These are phyloP conservation scores for Parathielavia hyrcaniae DNA, from an alignment of 495 filamentous ascomycete genomes.

Conservation along the genomic window DNA sequence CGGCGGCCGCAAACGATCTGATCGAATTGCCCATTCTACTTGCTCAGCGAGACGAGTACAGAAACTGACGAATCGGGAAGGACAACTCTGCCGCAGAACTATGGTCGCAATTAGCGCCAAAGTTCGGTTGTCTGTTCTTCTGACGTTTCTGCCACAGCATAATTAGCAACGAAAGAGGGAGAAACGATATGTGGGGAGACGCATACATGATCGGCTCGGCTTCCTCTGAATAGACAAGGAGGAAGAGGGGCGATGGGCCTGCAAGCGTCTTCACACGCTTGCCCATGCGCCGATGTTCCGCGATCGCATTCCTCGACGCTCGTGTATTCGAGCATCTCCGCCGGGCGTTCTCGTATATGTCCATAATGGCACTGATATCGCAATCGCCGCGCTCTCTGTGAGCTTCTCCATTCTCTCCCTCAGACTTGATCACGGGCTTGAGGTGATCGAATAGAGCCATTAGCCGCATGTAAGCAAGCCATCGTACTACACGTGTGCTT, in stretches of 20 bases:
- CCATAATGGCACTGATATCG: slow-evolving; percentile 13
- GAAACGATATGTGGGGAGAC: neutral
- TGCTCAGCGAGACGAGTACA: slow-evolving; percentile 13
- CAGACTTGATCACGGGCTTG: slow-evolving; percentile 6
- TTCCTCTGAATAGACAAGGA: slow-evolving; percentile 14
- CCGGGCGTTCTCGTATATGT: slow-evolving; percentile 17
- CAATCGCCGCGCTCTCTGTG: slow-evolving; percentile 9
- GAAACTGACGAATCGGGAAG: slow-evolving; percentile 10
- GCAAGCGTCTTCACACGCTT: slow-evolving; percentile 11
- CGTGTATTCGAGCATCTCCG: slow-evolving; percentile 5
- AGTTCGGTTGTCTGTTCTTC: slow-evolving; percentile 11
- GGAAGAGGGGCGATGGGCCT: slow-evolving; percentile 12
- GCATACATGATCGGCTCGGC: slow-evolving; percentile 6
- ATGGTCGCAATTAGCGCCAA: slow-evolving; percentile 12
- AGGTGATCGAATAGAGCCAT: slow-evolving; percentile 15
- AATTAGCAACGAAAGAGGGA: slow-evolving; percentile 3
- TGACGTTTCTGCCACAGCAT: slow-evolving; percentile 10
- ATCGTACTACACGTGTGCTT: slow-evolving; percentile 11
- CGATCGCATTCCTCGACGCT: slow-evolving; percentile 9
- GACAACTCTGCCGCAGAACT: slow-evolving; percentile 11
- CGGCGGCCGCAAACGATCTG: too few species aligned
- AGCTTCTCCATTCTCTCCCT: slow-evolving; percentile 11
- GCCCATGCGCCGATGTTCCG: slow-evolving; percentile 4
- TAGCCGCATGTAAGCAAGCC: slow-evolving; percentile 17
- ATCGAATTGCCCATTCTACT: slow-evolving; percentile 12